These are phyloP conservation scores for Diaporthe citrichinensis DNA, from an alignment of 2,329 filamentous ascomycete genomes.

Conservation along the genomic window DNA sequence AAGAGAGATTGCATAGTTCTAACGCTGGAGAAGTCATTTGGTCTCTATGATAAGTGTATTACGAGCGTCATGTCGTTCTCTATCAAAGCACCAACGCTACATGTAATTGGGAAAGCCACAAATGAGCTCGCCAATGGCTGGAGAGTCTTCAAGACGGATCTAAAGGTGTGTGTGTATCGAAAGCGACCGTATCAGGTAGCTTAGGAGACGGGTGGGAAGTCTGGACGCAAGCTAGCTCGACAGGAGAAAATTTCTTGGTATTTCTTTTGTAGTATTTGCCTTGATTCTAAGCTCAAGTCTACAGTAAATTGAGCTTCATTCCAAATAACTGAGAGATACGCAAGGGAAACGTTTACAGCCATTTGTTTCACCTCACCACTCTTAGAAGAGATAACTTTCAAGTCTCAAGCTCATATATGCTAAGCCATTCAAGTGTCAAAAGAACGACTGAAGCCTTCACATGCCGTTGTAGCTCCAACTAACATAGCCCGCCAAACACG, in stretches of 20 bases:
- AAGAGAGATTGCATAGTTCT: conserved; percentile 16
- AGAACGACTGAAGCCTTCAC: conserved; percentile 5
- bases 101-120: conserved; percentile 19
- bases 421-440: conserved; percentile 8
- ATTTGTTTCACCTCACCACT: not conserved
- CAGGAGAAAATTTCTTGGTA: conserved; percentile 3
- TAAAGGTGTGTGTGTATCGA: conserved; percentile 6
- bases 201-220: conserved; percentile 1
- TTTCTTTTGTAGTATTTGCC: conserved; percentile 20
- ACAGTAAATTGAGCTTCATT: conserved; percentile 1
- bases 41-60: conserved; percentile 22
- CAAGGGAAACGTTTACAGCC: not conserved
- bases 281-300: conserved; percentile 16
- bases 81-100: conserved; percentile 8
- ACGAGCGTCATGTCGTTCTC: conserved; percentile 10
- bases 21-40: conserved; percentile 14
- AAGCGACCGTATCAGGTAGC: conserved; percentile 18
- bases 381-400: not conserved
- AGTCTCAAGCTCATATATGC: conserved; percentile 1
- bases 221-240: conserved; percentile 21
- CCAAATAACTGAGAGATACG: conserved; percentile 1
- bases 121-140: conserved; percentile 12
- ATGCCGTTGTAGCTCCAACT: conserved; percentile 7
- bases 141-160: not conserved
- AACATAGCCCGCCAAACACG: not conserved